Evolutionary conservation across 306 rosid genomes (phyloP).

Genomic region (Argentina anserina): DNA sequence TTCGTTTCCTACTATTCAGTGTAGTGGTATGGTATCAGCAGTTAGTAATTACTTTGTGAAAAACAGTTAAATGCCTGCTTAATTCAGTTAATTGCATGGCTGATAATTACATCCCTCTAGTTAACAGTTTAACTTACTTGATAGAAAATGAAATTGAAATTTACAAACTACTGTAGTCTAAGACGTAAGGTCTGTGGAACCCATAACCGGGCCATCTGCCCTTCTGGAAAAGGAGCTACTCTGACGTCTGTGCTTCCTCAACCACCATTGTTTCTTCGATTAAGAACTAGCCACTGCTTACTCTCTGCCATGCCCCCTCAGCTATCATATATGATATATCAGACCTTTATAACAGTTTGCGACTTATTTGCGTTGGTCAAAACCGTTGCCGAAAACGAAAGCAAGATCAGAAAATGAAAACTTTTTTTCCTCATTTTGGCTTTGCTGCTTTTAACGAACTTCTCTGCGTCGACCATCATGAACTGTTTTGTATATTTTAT

Average conservation of each 20-base stretch:
- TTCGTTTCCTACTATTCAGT: too few relatives aligned
- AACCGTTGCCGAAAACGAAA: not conserved
- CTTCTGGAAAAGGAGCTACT: not conserved
- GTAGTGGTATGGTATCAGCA: too few relatives aligned
- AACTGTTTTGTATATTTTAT: too few relatives aligned
- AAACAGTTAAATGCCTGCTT: too few relatives aligned
- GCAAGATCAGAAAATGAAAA: not conserved
- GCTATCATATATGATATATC: too few relatives aligned
- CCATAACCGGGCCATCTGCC: not conserved
- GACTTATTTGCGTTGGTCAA: not conserved
- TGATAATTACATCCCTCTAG: not conserved
- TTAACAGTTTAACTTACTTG: not conserved
- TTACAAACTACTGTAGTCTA: not conserved
- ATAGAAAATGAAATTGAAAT: not conserved
- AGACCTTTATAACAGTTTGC: not conserved
- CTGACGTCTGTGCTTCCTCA: slow-evolving; percentile 1
- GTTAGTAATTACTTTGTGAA: too few relatives aligned
- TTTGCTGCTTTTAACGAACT: not conserved
- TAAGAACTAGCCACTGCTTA: not conserved
- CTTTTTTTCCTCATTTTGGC: not conserved
- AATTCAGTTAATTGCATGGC: too few relatives aligned
- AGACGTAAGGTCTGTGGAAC: not conserved
- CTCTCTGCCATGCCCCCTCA: not conserved
- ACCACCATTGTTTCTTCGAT: not conserved
- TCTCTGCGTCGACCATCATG: not conserved